These are phyloP conservation scores for Pichia sp. DNA, from an alignment of 1,139 yeast species.

Conservation along the genomic window DNA sequence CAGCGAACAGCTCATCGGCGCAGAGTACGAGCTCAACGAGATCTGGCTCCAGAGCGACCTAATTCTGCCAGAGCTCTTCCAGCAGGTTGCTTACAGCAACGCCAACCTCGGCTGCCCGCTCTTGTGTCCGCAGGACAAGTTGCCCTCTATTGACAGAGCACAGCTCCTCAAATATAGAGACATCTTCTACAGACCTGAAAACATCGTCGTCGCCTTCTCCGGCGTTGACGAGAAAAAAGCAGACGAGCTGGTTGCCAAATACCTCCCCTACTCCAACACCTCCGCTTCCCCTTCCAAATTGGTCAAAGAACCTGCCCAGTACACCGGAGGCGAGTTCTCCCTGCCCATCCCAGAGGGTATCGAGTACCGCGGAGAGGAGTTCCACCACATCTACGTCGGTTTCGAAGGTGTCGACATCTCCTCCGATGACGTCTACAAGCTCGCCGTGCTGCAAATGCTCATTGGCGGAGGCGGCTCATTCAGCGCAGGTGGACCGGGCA, in stretches of 20 bases:
- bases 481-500: slow-evolving; percentile 99
- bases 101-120: slow-evolving; percentile 84
- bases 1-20: slow-evolving; percentile 66
- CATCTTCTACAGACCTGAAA: slow-evolving; percentile 71
- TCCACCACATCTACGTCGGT: slow-evolving; percentile 81
- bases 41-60: slow-evolving; percentile 81
- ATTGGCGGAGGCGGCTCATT: slow-evolving; percentile 98
- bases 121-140: slow-evolving; percentile 69
- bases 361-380: slow-evolving; percentile 66
- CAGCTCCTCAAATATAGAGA: slow-evolving; percentile 60
- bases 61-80: slow-evolving; percentile 81
- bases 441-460: slow-evolving; percentile 85
- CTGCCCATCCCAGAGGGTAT: slow-evolving; percentile 69
- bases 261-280: slow-evolving; percentile 59
- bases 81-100: slow-evolving; percentile 68
- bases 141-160: slow-evolving; percentile 50
- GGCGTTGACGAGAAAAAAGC: slow-evolving; percentile 79
- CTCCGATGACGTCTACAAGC: slow-evolving; percentile 83
- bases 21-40: slow-evolving; percentile 78
- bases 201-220: slow-evolving; percentile 80
- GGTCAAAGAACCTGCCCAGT: slow-evolving; percentile 46
- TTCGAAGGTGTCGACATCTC: slow-evolving; percentile 84
- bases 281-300: slow-evolving; percentile 28
- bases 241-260: slow-evolving; percentile 53
- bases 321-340: slow-evolving; percentile 73